Base-by-base conservation (phyloP, 768 basidiomycete genomes). In the Boletus sensibilis region DNA sequence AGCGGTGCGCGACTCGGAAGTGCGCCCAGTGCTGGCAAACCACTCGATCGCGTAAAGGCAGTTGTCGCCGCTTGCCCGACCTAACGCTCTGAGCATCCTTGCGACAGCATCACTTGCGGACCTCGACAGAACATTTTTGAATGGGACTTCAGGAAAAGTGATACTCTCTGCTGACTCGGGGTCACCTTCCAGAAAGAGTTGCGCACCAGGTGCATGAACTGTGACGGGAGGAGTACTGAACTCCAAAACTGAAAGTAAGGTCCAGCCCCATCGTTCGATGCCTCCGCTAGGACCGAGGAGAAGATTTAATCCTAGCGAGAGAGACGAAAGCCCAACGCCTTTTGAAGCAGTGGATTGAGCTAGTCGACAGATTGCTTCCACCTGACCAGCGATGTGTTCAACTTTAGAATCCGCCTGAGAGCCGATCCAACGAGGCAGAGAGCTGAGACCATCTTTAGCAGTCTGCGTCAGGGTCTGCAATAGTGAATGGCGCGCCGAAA, bases 191-290 rank as follows among this genome's bases (percentile, higher is more conserved):
- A 91, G 76, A 71, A 83, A 76, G 21, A 85, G 72, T 52, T 80
- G 84, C 0, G 79, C 81, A 3, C 76, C 70, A 5, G 84, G 78
- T 4, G 78, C 72, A 52, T 76, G 76, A 12, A 82, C 67, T 7
- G 76, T 71, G 48, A 83, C 69, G 9, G 76, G 71, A n/a, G 81
- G 88, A 59, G 78, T 76, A 3, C 70, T 74, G 54, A 98, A 84
- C 61, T 93, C 87, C 38, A 98, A 74, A n/a, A 88, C 90, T 0
- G 83, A 82, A 29, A 98, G 78, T 5, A 99, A 67, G 46, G 83
- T 82, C 88, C 90, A 94, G 5, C 93, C 91, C 96, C 94, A 98
- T 69, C 86, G 86, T 64, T 97, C 93, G 18, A 97, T 84, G 0
- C 90, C 87, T 7, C 93, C 92, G 0, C 75, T 80, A 1, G 93